Base-by-base conservation (phyloP, 164 flowering plant species). In the Pachysandra terminalis region DNA sequence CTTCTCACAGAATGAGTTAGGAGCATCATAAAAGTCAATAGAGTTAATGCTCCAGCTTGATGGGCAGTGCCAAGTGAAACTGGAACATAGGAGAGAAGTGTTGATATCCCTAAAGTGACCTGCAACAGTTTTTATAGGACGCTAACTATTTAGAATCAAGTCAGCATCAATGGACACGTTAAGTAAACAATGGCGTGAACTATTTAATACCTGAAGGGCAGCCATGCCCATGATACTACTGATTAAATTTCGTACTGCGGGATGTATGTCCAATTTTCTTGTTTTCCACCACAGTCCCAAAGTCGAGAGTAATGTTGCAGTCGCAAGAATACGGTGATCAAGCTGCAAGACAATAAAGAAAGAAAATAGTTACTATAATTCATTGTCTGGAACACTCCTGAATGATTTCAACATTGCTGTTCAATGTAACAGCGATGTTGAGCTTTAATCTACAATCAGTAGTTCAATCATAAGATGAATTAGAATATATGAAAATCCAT, bases 21-120 rank as follows among this genome's bases (percentile, higher is more conserved):
- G 58, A 95, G 77, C 52, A 95, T 71, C 86, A 87, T 81, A 5
- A 95, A 72, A 1, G 96, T 82, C 66, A 92, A 56, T 61, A 92
- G 90, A 32, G 94, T 90, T 56, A 95, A 71, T 28, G 98, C 97
- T 52, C 98, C 99, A 56, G 97, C 99, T 71, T 92, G 98, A 77
- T 95, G 98, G 49, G 98, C 99, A 25, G 87, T 73, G 59, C 93
- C 98, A 19, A 90, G 87, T 1, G 93, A 88, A 45, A 86, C 94
- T 2, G 97, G 98, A 25, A 95, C 99, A 55, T 95, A 92, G 0
- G 96, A 83, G 9, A 95, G 79, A 51, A 95, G 96, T 17, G 99
- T 95, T 37, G 96, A 81, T 78, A 95, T 77, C 56, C 99, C 99
- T 53, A 95, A 64, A 0, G 95, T 87, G 21, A 92, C 98, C 99